These are phyloP conservation scores for Hemisphaericaspora subhashii DNA, from an alignment of 1,139 yeast species.

Conservation along the genomic window DNA sequence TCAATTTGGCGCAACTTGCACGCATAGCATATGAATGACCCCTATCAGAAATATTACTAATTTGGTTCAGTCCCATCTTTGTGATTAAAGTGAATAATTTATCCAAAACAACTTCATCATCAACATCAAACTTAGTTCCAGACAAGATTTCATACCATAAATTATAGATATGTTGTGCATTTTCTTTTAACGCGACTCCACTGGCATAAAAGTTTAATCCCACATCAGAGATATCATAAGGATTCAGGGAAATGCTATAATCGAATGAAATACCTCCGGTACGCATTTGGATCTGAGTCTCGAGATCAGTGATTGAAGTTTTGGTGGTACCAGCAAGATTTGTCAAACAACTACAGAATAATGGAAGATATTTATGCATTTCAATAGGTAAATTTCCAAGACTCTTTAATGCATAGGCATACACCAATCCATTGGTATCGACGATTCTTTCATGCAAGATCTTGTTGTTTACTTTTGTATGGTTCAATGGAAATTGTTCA, in stretches of 20 bases:
- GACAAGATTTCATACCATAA: slow-evolving; percentile 68
- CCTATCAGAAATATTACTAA: slow-evolving; percentile 76
- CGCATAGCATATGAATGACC: slow-evolving; percentile 86
- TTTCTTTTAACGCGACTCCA: slow-evolving; percentile 75
- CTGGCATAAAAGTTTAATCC: slow-evolving; percentile 52
- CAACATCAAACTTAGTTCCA: slow-evolving; percentile 59
- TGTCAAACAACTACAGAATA: slow-evolving; percentile 78
- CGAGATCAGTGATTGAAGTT: slow-evolving; percentile 76
- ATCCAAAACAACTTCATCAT: slow-evolving; percentile 53
- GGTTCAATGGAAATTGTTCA: slow-evolving; percentile 35
- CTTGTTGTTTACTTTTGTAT: slow-evolving; percentile 26
- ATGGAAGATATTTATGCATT: slow-evolving; percentile 67
- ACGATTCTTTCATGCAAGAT: slow-evolving; percentile 49
- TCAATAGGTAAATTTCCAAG: slow-evolving; percentile 58
- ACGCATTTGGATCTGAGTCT: slow-evolving; percentile 74
- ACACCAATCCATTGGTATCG: slow-evolving; percentile 75
- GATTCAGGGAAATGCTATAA: slow-evolving; percentile 57
- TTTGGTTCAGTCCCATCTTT: slow-evolving; percentile 73
- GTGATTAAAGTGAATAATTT: slow-evolving; percentile 75
- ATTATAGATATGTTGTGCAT: slow-evolving; percentile 57
- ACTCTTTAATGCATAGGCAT: slow-evolving; percentile 60
- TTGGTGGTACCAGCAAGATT: slow-evolving; percentile 74
- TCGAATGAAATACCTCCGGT: slow-evolving; percentile 83
- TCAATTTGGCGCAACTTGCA: slow-evolving; percentile 63
- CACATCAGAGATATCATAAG: slow-evolving; percentile 44